A percentile compares a stretch with the other conserved stretches of the same genome.
Conservation (phyloP, 106 monocot genomes). For the Cymbidium sinense region DNA sequence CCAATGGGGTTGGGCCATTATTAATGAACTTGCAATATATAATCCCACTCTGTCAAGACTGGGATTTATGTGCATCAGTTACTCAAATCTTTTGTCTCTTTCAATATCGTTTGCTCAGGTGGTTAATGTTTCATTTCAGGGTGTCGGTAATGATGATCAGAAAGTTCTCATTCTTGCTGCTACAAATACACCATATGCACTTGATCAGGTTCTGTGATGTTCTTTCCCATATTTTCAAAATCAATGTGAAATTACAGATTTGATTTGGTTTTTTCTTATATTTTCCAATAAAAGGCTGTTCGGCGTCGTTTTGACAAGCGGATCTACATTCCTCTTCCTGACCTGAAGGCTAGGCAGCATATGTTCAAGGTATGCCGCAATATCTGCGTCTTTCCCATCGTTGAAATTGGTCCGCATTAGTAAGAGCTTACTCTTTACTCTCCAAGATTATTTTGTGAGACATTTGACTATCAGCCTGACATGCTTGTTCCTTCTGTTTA, state of each 20-base stretch:
- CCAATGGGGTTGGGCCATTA: too few relatives aligned
- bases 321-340: slow-evolving; percentile 84
- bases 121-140: slow-evolving; percentile 23
- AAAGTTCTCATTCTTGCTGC: slow-evolving; percentile 87
- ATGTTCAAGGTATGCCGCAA: slow-evolving; percentile 62
- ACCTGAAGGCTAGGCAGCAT: slow-evolving; percentile 77
- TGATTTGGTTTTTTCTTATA: background rate
- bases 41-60: too few relatives aligned
- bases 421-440: too few relatives aligned
- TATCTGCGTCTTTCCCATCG: background rate
- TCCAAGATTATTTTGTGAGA: too few relatives aligned
- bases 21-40: too few relatives aligned
- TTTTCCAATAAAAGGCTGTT: slow-evolving; percentile 39
- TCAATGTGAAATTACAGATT: background rate
- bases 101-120: too few relatives aligned
- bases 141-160: slow-evolving; percentile 79
- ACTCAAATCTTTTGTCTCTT: too few relatives aligned
- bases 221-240: background rate
- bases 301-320: slow-evolving; percentile 81
- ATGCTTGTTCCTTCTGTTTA: too few relatives aligned
- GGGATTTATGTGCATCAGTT: too few relatives aligned
- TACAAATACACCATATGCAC: slow-evolving; percentile 78
- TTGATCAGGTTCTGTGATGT: slow-evolving; percentile 62
- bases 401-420: too few relatives aligned
- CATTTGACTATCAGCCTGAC: too few relatives aligned